These are phyloP conservation scores for Vitis rupestris DNA, from an alignment of 164 flowering plant species.

Conservation along the genomic window DNA sequence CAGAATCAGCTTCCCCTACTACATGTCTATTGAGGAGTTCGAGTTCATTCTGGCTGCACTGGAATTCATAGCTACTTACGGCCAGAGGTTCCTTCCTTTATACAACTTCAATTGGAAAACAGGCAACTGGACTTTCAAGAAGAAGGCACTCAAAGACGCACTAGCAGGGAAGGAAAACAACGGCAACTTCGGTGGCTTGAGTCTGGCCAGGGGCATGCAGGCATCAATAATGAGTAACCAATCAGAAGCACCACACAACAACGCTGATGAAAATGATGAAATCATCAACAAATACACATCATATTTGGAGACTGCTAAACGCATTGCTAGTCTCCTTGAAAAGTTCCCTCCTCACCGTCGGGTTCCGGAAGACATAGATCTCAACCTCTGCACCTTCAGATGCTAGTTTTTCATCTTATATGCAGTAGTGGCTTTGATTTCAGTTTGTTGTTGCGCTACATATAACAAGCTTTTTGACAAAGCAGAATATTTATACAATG, in stretches of 20 bases:
- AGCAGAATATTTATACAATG: too few relatives aligned
- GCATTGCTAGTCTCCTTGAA: slow-evolving; percentile 45
- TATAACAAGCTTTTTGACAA: too few relatives aligned
- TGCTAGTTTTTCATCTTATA: slow-evolving; percentile 21
- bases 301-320: slow-evolving; percentile 48
- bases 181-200: neutral
- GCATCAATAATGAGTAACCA: neutral
- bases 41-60: slow-evolving; percentile 70
- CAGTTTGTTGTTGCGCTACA: too few relatives aligned
- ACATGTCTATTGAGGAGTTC: slow-evolving; percentile 64
- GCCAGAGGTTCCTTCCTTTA: slow-evolving; percentile 73
- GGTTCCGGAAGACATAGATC: slow-evolving; percentile 42
- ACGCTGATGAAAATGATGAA: neutral
- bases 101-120: slow-evolving; percentile 62
- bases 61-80: slow-evolving; percentile 68
- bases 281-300: slow-evolving; percentile 21
- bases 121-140: slow-evolving; percentile 62
- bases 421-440: too few relatives aligned
- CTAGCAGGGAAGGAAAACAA: too few relatives aligned
- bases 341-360: slow-evolving; percentile 44
- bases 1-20: slow-evolving; percentile 77
- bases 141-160: slow-evolving; percentile 16
- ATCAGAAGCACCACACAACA: neutral
- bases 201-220: slow-evolving; percentile 1
- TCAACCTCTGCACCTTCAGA: slow-evolving; percentile 35